Percentiles rank a stretch among this genome's conserved stretches.
phyloP scores from a whole-genome alignment of 225 moss, liverwort and hornwort genomes.

The Thuidium tamariscinum region DNA sequence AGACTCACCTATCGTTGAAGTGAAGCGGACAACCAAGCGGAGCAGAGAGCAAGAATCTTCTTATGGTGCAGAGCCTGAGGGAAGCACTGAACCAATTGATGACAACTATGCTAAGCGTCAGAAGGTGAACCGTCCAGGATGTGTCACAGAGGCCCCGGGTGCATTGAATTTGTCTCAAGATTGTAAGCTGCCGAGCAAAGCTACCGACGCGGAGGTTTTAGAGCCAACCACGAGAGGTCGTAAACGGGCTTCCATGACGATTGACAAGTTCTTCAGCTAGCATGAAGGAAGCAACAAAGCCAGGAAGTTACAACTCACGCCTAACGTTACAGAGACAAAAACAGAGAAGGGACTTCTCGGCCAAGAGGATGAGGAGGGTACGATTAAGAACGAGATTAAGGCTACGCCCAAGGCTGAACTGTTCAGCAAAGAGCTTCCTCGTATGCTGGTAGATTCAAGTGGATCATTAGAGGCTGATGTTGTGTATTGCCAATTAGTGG shows the following conservation, averaged over 20 bases:
- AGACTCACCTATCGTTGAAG: background rate
- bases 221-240: constrained; percentile 4
- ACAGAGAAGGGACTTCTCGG: background rate
- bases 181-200: background rate
- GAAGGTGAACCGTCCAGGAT: constrained; percentile 7
- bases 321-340: constrained; percentile 4
- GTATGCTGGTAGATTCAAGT: background rate
- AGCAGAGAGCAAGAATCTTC: constrained; percentile 3
- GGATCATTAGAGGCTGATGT: constrained; percentile 23
- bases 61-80: background rate
- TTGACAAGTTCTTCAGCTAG: constrained; percentile 40
- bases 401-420: background rate
- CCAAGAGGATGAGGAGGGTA: background rate
- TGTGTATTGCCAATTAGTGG: constrained; percentile 36
- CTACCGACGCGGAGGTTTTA: background rate
- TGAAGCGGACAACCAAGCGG: constrained; percentile 18
- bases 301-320: constrained; percentile 4
- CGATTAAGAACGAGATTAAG: background rate
- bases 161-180: background rate
- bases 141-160: background rate
- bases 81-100: background rate
- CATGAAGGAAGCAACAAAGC: constrained; percentile 7
- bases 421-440: background rate
- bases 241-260: constrained; percentile 20
- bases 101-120: constrained; percentile 19